These are phyloP conservation scores for Byssothecium circinans DNA, from an alignment of 2,329 filamentous ascomycete species.

Conservation along the genomic window DNA sequence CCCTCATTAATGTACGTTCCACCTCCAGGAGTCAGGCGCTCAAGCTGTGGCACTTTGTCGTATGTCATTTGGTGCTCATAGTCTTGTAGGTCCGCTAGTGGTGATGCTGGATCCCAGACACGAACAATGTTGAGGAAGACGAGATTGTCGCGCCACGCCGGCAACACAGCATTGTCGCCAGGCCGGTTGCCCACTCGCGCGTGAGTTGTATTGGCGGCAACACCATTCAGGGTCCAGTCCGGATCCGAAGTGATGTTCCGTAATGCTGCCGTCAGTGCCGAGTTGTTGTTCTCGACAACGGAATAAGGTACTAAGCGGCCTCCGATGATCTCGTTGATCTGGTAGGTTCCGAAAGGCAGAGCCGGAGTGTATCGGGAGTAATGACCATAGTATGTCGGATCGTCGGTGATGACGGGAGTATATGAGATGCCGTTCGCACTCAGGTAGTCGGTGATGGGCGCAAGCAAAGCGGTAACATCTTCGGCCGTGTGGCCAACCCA, in stretches of 20 bases:
- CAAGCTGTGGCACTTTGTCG: too few relatives aligned
- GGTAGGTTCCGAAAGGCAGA: not conserved
- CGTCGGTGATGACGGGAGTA: not conserved
- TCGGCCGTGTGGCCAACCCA: not conserved
- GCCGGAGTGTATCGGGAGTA: not conserved
- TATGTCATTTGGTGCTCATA: too few relatives aligned
- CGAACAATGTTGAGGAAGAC: not conserved
- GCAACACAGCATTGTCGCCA: not conserved
- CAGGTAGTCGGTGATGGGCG: not conserved
- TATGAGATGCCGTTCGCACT: not conserved
- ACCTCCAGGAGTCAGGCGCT: conserved; percentile 10
- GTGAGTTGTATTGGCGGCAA: not conserved
- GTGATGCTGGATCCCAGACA: too few relatives aligned
- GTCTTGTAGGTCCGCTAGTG: too few relatives aligned
- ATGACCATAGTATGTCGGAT: not conserved
- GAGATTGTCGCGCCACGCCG: not conserved
- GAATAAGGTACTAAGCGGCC: not conserved
- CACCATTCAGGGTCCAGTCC: not conserved
- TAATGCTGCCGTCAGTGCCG: not conserved
- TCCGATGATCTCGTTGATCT: not conserved
- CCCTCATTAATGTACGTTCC: conserved; percentile 33
- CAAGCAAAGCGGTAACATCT: not conserved
- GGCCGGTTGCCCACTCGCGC: not conserved
- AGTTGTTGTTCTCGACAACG: not conserved
- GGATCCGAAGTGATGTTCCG: not conserved